Evolutionary conservation across 306 rosid species (phyloP), one percentile per base, ranked within the genome.

Genomic region (Chamaecrista fasciculata): DNA sequence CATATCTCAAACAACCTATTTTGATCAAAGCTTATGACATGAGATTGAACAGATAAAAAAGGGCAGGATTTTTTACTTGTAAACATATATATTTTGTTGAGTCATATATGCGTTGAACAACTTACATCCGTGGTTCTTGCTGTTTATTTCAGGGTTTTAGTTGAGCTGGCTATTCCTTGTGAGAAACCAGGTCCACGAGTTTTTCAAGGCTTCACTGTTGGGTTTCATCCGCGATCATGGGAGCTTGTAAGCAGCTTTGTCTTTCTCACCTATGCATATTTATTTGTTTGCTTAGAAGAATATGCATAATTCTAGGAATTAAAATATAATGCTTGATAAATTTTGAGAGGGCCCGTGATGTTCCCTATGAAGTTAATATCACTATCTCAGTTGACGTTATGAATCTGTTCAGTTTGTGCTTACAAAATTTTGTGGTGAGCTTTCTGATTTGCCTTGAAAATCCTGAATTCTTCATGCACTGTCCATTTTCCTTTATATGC

Each of bases 201-300:
- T 25, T 94, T 90, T 75, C 83, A 80, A 86, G 99, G 99, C 60
- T 88, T 87, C 81, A 91, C 96, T 47, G 92, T 88, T 79, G 99
- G 99, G 60, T 91, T 94, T 82, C 97, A 94, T 81, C 99, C 97
- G 2, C 80, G 97, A 52, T 80, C 99, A 49, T 94, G 99, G 99
- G 99, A 94, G 76, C 81, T 94, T 78, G 99, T 94, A 81, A 83
- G 95, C 73, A 70, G 61, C 52, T 66, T 39, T 79, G 67, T 31
- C 53, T 29, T 80, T 70, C 60, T 26, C n/a, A 6, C 49, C 50
- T 58, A 66, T 37, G 48, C 48, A 40, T 51, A 37, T 79, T n/a
- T 52, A 28, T 67, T 61, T 68, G 20, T 66, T 50, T 66, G 5
- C 61, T 11, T 12, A 16, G 47, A 29, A 40, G 66, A 67, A 31